A percentile compares a stretch with the other conserved stretches of the same genome.
Evolutionary conservation across 805 yeast genomes (phyloP).

Genomic region (Pichia ethanolica): DNA sequence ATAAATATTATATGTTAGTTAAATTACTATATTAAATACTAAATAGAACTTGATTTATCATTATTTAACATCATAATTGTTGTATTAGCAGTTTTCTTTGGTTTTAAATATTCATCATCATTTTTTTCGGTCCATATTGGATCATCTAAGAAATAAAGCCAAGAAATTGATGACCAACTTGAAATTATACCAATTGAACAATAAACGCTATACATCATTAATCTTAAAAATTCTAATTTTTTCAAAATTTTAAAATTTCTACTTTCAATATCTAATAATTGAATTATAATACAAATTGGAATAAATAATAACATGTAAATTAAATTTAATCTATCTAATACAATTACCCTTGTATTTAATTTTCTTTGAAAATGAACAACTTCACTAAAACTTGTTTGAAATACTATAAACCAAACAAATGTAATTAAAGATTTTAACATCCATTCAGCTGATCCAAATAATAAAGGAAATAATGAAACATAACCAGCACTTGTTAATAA

Average conservation of each 20-base stretch:
- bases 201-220: constrained; percentile 80
- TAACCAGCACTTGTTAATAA: constrained; percentile 73
- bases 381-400: constrained; percentile 62
- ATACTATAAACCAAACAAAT: constrained; percentile 76
- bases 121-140: constrained; percentile 42
- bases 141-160: constrained; percentile 84
- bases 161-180: constrained; percentile 82
- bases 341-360: constrained; percentile 42
- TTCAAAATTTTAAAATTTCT: constrained; percentile 44
- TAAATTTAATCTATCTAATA: constrained; percentile 62
- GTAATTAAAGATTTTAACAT: constrained; percentile 70
- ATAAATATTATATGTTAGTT: no score
- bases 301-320: constrained; percentile 61
- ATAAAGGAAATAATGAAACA: constrained; percentile 80
- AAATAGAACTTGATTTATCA: background rate
- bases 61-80: background rate
- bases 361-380: constrained; percentile 43
- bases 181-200: constrained; percentile 79
- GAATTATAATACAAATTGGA: constrained; percentile 46
- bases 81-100: background rate
- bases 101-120: constrained; percentile 12
- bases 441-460: constrained; percentile 76
- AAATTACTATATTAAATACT: no score
- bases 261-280: constrained; percentile 48
- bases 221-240: constrained; percentile 62